A percentile compares a stretch with the other conserved stretches of the same genome.
Conservation (phyloP, 352 stramenopile species). For the Phytophthora sojae region DNA sequence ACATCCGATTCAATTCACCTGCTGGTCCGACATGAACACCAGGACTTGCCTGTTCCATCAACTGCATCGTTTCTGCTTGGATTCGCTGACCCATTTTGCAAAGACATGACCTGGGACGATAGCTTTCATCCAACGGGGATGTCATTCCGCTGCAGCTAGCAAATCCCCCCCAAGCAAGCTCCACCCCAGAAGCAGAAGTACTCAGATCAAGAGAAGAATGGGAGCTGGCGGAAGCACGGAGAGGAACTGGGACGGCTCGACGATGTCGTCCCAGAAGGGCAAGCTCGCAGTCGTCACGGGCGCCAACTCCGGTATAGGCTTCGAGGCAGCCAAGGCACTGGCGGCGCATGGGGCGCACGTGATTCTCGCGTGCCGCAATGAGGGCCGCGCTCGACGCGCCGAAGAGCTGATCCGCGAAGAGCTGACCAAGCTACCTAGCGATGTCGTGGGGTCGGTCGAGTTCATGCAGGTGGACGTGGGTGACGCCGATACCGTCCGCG, state of each 20-base stretch:
- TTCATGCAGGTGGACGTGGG: slow-evolving; percentile 55
- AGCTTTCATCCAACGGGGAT: neutral
- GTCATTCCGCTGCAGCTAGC: slow-evolving; percentile 2
- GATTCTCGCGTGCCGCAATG: slow-evolving; percentile 77
- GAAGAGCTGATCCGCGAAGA: slow-evolving; percentile 40
- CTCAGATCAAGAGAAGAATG: slow-evolving; percentile 31
- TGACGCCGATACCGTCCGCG: slow-evolving; percentile 47
- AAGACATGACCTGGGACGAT: slow-evolving; percentile 26
- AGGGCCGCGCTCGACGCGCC: slow-evolving; percentile 36
- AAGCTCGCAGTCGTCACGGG: slow-evolving; percentile 83
- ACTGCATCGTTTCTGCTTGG: slow-evolving; percentile 28
- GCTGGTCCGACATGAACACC: too few relatives aligned
- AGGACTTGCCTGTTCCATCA: neutral
- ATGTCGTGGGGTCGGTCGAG: slow-evolving; percentile 51
- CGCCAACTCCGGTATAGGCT: slow-evolving; percentile 82
- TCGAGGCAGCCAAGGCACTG: slow-evolving; percentile 62
- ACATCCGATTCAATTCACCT: neutral
- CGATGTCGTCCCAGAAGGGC: slow-evolving; percentile 43
- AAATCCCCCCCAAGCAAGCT: slow-evolving; percentile 21
- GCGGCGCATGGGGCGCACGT: slow-evolving; percentile 69
- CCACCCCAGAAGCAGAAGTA: slow-evolving; percentile 14
- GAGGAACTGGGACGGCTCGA: slow-evolving; percentile 33
- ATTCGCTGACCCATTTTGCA: slow-evolving; percentile 40
- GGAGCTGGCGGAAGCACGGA: slow-evolving; percentile 13
- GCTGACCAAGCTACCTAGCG: slow-evolving; percentile 9